Conservation (phyloP, 129 eudicot species). For the carrot (Daucus carota) region DH1_v3.0 NC_030384.2:31989001-31989500, state of each 20-base stretch:
- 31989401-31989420: no score
- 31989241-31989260: no score
- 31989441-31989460: constrained; percentile 19
- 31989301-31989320: background rate
- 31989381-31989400: no score
- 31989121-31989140: background rate
- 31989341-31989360: no score
- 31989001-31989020: no score
- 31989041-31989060: constrained; percentile 6
- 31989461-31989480: constrained; percentile 24
- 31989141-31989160: no score
- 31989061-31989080: constrained; percentile 6
- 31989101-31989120: constrained; percentile 10
- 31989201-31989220: background rate
- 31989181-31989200: background rate
- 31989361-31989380: no score
- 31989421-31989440: background rate
- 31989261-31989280: no score
- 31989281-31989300: background rate
- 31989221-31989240: background rate
- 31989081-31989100: constrained; percentile 11
- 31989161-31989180: no score
- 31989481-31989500: background rate
- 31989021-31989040: no score
- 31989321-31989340: no score